These are phyloP conservation scores for Eucalyptus regnans DNA, from an alignment of 345 rosid species.

Conservation along the genomic window DNA sequence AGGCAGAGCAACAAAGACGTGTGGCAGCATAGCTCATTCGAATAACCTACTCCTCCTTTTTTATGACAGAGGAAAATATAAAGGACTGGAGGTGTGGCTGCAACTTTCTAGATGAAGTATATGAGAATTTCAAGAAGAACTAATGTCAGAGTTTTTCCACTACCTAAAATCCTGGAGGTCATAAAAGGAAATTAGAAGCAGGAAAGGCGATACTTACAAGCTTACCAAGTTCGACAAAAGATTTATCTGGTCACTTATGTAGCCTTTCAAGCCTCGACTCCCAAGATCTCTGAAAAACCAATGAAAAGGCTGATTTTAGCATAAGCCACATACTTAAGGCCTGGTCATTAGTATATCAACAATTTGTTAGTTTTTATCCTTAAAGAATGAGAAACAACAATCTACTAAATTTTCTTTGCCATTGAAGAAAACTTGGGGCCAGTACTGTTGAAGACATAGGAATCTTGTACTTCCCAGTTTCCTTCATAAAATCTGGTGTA, in stretches of 20 bases:
- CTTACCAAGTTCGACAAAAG: conserved; percentile 68
- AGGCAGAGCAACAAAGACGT: not conserved
- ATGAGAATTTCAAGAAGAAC: not conserved
- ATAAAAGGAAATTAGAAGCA: not conserved
- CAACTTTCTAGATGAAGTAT: not conserved
- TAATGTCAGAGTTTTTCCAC: not conserved
- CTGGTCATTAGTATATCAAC: not conserved
- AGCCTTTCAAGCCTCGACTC: conserved; percentile 90
- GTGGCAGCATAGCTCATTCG: not conserved
- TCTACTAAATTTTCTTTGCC: not conserved
- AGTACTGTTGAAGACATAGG: not conserved
- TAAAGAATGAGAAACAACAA: not conserved
- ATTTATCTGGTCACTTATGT: conserved; percentile 67
- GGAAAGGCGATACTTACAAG: conserved; percentile 60
- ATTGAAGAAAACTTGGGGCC: not conserved
- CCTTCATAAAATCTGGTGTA: not conserved
- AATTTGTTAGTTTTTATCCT: not conserved
- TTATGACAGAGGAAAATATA: not conserved
- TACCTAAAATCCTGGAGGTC: not conserved
- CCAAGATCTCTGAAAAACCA: conserved; percentile 67
- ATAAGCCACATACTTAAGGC: not conserved
- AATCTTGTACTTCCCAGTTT: not conserved
- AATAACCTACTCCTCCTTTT: not conserved
- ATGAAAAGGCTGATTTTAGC: not conserved
- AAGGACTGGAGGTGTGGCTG: not conserved